Evolutionary conservation across 2,329 filamentous ascomycete genomes (phyloP).

Genomic region (Apiospora arundinis): DNA sequence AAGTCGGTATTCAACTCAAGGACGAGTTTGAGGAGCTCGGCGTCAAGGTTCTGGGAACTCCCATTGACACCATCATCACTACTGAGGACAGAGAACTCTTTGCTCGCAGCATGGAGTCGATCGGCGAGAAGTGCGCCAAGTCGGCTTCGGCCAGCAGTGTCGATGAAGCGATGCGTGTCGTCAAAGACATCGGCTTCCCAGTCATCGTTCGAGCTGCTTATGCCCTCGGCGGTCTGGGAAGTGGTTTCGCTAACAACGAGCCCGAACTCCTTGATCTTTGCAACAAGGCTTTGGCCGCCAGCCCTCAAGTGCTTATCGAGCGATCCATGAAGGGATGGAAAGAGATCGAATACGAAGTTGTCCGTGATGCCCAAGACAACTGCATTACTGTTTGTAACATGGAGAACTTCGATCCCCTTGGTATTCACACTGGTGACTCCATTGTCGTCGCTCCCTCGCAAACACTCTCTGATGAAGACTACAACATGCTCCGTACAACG

Average conservation of each 20-base stretch:
- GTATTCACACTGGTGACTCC: constrained; percentile 97
- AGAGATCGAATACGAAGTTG: constrained; percentile 98
- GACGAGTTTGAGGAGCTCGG: constrained; percentile 94
- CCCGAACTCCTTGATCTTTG: constrained; percentile 84
- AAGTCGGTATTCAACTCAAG: constrained; percentile 95
- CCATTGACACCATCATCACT: constrained; percentile 97
- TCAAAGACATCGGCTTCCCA: constrained; percentile 91
- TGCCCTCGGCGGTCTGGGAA: constrained; percentile 91
- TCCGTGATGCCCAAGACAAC: constrained; percentile 93
- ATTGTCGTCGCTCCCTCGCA: constrained; percentile 98
- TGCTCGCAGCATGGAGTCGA: constrained; percentile 97
- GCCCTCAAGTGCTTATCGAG: constrained; percentile 95
- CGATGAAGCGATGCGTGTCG: constrained; percentile 86
- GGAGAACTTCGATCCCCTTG: constrained; percentile 99
- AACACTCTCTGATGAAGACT: constrained; percentile 95
- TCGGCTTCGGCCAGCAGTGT: constrained; percentile 90
- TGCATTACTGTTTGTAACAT: constrained; percentile 99
- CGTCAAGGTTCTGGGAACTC: constrained; percentile 93
- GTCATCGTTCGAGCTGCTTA: constrained; percentile 98
- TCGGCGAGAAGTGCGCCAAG: constrained; percentile 97
- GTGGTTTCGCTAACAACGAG: constrained; percentile 92
- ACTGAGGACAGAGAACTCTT: constrained; percentile 98
- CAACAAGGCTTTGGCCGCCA: constrained; percentile 92
- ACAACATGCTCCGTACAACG: constrained; percentile 98
- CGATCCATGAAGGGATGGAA: constrained; percentile 99